Evolutionary conservation across 2,329 filamentous ascomycete species (phyloP), one percentile per base, ranked within the genome.

Genomic region (Paracorniculantispora psalliotae): DNA sequence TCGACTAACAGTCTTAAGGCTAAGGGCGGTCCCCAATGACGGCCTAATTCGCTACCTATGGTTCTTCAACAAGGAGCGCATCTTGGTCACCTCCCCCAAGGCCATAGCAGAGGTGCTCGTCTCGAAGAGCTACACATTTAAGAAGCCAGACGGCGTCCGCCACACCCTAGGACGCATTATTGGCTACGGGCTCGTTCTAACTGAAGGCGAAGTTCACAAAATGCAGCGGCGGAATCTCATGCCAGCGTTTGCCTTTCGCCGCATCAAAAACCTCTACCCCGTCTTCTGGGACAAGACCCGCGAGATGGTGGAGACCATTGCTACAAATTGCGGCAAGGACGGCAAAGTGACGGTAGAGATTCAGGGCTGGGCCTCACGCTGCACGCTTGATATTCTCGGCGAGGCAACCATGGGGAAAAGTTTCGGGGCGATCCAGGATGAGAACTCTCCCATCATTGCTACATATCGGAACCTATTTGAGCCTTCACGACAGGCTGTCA

Each of bases 141-240:
- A 79, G 48, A 91, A 91, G 68, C 87, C 88, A 0, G 56, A 66
- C 1, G 67, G 78, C 28, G 65, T 89, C 33, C 75, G 82, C 35
- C 73, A 73, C 48, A 78, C 80, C 1, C 74, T 93, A 4, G 82
- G 81, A 1, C 79, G 84, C 25, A 77, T 92, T 25, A 77, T 93
- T 15, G 88, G 90, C 9, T 74, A 87, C 13, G 89, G 90, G 9
- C 76, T 93, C 15, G 74, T 97, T 37, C 76, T 97, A 13, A 89
- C 91, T 2, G 92, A 97, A 72, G 92, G 92, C 17, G 90, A 94
- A 12, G 90, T 92, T 67, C 93, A 97, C 72, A 94, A 89, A 75
- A 77, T 84, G 66, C 89, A 92, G 74, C 82, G 92, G 49, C 92
- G 89, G 69, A 86, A 88, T 60, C 81, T 96, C n/a, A 84, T 87